These are phyloP conservation scores for Phaeophleospora eucalypticola DNA, from an alignment of 2,329 filamentous ascomycete genomes.

Conservation along the genomic window DNA sequence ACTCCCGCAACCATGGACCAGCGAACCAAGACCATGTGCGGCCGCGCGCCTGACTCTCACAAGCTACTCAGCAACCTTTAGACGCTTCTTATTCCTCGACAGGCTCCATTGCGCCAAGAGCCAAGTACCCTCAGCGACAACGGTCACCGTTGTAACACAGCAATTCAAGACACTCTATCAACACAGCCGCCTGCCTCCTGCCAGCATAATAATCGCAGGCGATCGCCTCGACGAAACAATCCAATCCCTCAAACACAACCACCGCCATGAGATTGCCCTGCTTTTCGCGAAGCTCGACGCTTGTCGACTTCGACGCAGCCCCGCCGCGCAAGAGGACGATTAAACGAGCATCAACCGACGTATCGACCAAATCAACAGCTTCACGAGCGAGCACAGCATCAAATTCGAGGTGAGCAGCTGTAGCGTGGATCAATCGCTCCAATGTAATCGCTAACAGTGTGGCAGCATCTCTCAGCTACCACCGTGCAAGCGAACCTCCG, in stretches of 20 bases:
- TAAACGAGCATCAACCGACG: background rate
- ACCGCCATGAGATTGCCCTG: slow-evolving; percentile 28
- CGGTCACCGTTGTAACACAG: slow-evolving; percentile 2
- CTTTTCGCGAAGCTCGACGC: slow-evolving; percentile 20
- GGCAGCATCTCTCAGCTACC: slow-evolving; percentile 30
- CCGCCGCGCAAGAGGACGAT: background rate
- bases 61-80: slow-evolving; percentile 18
- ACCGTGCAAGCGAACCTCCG: slow-evolving; percentile 27
- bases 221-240: background rate
- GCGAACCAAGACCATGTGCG: slow-evolving; percentile 25
- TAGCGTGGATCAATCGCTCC: too few relatives aligned
- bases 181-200: background rate
- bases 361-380: background rate
- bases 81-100: background rate
- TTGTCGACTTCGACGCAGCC: slow-evolving; percentile 8
- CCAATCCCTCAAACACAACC: slow-evolving; percentile 3
- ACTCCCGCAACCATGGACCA: slow-evolving; percentile 18
- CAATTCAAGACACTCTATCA: slow-evolving; percentile 4
- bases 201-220: background rate
- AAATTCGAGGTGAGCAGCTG: background rate
- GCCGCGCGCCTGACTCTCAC: slow-evolving; percentile 23
- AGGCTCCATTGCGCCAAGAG: slow-evolving; percentile 3
- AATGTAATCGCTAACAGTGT: too few relatives aligned
- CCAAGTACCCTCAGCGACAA: background rate
- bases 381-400: slow-evolving; percentile 27